Evolutionary conservation across 371 early-diverging fungal genomes (phyloP).

Genomic region (Lichtheimia ramosa): DNA sequence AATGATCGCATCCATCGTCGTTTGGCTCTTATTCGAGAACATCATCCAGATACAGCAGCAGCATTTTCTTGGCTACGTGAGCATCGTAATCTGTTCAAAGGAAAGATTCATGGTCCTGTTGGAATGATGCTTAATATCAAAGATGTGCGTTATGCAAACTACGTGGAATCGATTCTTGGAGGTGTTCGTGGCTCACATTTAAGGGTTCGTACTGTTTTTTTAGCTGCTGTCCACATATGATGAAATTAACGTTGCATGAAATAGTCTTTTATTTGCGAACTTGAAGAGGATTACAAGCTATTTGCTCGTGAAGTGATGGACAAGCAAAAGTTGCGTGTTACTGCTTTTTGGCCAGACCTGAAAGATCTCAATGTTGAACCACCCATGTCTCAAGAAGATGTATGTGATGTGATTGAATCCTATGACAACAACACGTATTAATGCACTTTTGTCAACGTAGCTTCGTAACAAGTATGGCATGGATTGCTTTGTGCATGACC

Average conservation of each 20-base stretch:
- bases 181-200: slow-evolving; percentile 33
- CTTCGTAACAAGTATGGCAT: slow-evolving; percentile 55
- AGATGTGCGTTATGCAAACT: slow-evolving; percentile 57
- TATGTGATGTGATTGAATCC: slow-evolving; percentile 15
- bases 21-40: slow-evolving; percentile 35
- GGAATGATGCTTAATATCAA: slow-evolving; percentile 67
- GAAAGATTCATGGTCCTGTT: slow-evolving; percentile 76
- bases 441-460: neutral
- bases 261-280: slow-evolving; percentile 80
- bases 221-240: no score
- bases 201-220: slow-evolving; percentile 30
- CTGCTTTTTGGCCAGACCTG: slow-evolving; percentile 54
- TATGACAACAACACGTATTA: no score
- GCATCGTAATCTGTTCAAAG: slow-evolving; percentile 63
- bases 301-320: slow-evolving; percentile 69
- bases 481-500: slow-evolving; percentile 71
- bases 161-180: slow-evolving; percentile 63
- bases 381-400: slow-evolving; percentile 42
- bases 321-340: slow-evolving; percentile 53
- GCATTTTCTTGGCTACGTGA: slow-evolving; percentile 68
- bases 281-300: slow-evolving; percentile 71
- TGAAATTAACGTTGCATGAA: neutral
- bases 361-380: slow-evolving; percentile 33
- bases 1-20: slow-evolving; percentile 54
- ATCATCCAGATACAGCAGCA: slow-evolving; percentile 50